Evolutionary conservation across 2,329 filamentous ascomycete species (phyloP), one percentile per base, ranked within the genome.

Genomic region (Stenocarpella maydis): DNA sequence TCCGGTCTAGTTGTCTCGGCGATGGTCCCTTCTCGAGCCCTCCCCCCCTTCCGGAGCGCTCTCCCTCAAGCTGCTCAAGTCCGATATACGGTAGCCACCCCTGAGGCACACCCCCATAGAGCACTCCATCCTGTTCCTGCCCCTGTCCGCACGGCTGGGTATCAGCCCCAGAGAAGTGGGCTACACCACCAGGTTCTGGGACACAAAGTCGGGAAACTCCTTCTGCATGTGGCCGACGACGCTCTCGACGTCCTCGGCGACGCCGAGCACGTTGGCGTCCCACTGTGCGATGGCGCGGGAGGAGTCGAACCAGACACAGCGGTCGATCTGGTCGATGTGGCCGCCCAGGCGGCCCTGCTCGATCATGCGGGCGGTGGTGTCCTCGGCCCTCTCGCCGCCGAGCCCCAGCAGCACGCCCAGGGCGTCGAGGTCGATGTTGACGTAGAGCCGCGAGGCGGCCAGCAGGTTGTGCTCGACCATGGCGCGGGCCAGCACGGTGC

Each of bases 401-500:
- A 98, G 85, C 0, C 93, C 94, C 17, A 99, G 84, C 45, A 98
- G 86, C 47, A 86, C 82, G 0, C 91, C 96, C 1, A 99, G 85
- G 31, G 90, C 90, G 69, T 92, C 90, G 74, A 94, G 90, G 4
- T 86, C 85, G 71, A 95, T 95, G 77, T 95, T 95, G 75, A 85
- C 88, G 79, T 94, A 96, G 19, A 96, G 82, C 58, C 89, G 87
- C 54, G 94, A 97, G 1, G 92, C 93, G 24, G 91, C 94, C 26
- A 98, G 89, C 19, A 99, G 85, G 78, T 99, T 99, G 82, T 99
- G 96, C 82, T 99, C 96, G 21, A 98, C 90, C 12, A 99, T 93
- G 8, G 96, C 96, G 79, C 94, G 95, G 75, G 93, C 93, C 43
- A 99, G 87, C 5, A 98, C 96, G 0, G 96, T 99, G 21, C 92